Conservation (phyloP, 441 rosid species). For the Macaranga tanarius region DNA sequence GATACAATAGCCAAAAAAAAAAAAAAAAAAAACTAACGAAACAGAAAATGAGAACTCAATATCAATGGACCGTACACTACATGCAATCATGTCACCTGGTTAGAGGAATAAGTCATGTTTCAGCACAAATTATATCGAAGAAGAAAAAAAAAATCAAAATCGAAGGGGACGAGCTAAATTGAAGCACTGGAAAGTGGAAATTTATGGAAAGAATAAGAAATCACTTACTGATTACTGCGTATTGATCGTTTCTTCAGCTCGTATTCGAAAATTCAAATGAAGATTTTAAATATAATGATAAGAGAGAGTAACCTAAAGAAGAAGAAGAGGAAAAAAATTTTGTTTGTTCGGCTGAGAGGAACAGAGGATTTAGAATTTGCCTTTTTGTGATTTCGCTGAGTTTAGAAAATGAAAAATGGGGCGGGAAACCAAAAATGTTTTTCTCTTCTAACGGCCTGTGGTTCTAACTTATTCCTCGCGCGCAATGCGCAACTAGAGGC, state of each 20-base stretch:
- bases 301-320: background rate
- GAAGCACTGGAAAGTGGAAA: background rate
- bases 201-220: background rate
- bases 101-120: background rate
- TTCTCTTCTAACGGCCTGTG: slow-evolving; percentile 5
- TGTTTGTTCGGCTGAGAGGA: background rate
- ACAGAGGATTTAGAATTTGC: background rate
- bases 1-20: background rate
- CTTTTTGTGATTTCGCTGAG: too few species aligned
- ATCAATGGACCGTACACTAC: too few species aligned
- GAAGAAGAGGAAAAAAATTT: background rate
- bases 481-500: slow-evolving; percentile 26
- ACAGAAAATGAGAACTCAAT: too few species aligned
- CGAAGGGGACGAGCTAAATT: background rate
- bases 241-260: slow-evolving; percentile 1
- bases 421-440: slow-evolving; percentile 31
- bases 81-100: too few species aligned
- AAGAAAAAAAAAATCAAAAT: background rate
- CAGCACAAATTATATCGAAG: background rate
- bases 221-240: slow-evolving; percentile 19
- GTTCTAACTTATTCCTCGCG: slow-evolving; percentile 1
- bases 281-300: background rate
- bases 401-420: background rate
- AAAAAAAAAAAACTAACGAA: too few species aligned
- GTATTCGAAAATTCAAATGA: background rate